phyloP scores from a whole-genome alignment of 2,329 filamentous ascomycete species.

The Mycosphaerelloides madeirae region DNA sequence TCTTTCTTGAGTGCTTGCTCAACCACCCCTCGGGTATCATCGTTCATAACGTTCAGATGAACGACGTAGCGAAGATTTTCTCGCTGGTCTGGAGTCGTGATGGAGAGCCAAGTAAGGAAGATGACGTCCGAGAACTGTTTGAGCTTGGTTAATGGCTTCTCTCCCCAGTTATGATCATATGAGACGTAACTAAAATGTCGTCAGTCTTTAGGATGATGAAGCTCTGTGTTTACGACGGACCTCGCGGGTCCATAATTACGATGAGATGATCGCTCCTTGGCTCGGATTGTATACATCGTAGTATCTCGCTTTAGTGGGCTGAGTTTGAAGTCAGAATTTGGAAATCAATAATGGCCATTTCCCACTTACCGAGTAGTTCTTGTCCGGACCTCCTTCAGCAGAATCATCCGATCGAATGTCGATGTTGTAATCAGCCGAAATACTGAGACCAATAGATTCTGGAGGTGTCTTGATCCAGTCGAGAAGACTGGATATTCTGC shows the following conservation, averaged over 20 bases:
- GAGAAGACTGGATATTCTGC: constrained; percentile 1
- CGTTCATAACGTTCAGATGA: constrained; percentile 9
- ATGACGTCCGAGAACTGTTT: constrained; percentile 12
- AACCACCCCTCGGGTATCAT: constrained; percentile 11
- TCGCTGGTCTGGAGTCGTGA: constrained; percentile 4
- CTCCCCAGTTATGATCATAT: background rate
- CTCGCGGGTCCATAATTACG: constrained; percentile 8
- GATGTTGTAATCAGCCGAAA: constrained; percentile 4
- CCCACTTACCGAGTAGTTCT: background rate
- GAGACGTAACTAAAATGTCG: background rate
- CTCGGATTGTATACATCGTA: constrained; percentile 7
- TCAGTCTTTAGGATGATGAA: too few relatives aligned
- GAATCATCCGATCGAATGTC: background rate
- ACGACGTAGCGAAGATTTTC: constrained; percentile 8
- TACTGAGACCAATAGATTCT: constrained; percentile 1
- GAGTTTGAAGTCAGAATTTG: background rate
- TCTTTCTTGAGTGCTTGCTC: constrained; percentile 10
- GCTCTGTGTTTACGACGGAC: background rate
- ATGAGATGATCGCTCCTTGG: constrained; percentile 5
- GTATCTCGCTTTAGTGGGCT: constrained; percentile 7
- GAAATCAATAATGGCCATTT: too few relatives aligned
- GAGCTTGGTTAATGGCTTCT: constrained; percentile 3
- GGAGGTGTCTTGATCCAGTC: background rate
- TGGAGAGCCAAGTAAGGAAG: constrained; percentile 8
- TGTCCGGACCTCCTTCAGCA: background rate